Evolutionary conservation across 352 stramenopile species (phyloP).

Genomic region (Phytophthora crassamura): DNA sequence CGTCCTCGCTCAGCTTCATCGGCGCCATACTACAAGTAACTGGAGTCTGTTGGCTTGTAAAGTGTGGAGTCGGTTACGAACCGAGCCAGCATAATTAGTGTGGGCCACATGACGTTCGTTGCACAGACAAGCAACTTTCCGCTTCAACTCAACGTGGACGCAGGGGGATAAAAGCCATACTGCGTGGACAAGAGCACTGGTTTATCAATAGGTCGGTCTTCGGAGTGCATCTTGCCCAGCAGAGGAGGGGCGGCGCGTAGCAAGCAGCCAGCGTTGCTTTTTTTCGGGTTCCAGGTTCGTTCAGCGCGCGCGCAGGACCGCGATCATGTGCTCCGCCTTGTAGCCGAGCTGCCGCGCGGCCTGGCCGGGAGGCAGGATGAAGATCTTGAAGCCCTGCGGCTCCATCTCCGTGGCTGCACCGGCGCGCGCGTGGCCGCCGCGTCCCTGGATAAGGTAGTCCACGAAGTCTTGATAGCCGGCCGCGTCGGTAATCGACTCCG

Average conservation of each 20-base stretch:
- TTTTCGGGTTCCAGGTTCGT: neutral
- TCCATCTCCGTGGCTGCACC: constrained; percentile 71
- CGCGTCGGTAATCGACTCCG: constrained; percentile 58
- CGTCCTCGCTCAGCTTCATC: constrained; percentile 62
- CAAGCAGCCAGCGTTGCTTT: constrained; percentile 3
- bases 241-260: neutral
- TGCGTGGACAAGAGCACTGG: constrained; percentile 15
- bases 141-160: neutral
- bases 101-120: constrained; percentile 23
- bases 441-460: constrained; percentile 67
- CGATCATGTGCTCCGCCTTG: constrained; percentile 73
- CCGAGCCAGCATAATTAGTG: constrained; percentile 16
- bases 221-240: constrained; percentile 12
- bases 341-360: constrained; percentile 75
- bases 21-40: constrained; percentile 25
- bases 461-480: constrained; percentile 68
- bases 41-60: constrained; percentile 4
- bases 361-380: constrained; percentile 73
- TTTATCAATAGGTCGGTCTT: neutral
- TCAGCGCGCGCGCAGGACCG: constrained; percentile 59
- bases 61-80: constrained; percentile 17
- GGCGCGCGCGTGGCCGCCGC: constrained; percentile 51
- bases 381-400: constrained; percentile 70
- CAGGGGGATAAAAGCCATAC: constrained; percentile 7
- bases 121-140: constrained; percentile 4